Evolutionary conservation across 805 yeast genomes (phyloP), one percentile per base, ranked within the genome.

Genomic region (Candida maris): DNA sequence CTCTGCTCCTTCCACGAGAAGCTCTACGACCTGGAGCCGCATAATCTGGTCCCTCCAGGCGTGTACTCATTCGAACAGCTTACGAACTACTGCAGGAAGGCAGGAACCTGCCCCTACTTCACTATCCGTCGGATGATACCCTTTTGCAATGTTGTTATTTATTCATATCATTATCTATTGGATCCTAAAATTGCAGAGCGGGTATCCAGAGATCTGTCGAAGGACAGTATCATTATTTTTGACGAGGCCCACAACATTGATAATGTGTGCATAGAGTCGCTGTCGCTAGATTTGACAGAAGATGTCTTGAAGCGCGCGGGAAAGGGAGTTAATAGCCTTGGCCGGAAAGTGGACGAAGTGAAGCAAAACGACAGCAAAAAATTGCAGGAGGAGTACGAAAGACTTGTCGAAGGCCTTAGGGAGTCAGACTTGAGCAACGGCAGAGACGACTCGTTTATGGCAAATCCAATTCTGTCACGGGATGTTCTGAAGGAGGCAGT

Each of bases 241-340:
- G 99, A 93, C 65, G 99, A 93, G 66, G 98, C 98, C 32, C 99
- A 93, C 61, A 93, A 93, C 64, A 93, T 93, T 38, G 98, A 93
- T 70, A 93, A 93, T 69, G 99, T 93, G 39, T 93, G 99, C 67
- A 93, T 93, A 39, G 99, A 93, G 61, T 85, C 97, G 0, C 62
- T 93, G 27, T 86, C 96, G 5, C 71, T 93, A 32, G 97, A 93
- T 56, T 65, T 93, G 45, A 93, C 97, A 0, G 95, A 88, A 49
- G 97, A 91, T 48, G 77, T 87, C 6, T 63, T 93, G 42, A 81
- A 88, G 51, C 70, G 79, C 47, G 98, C 98, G 0, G 73, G 95
- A 1, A 73, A 81, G 46, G 97, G 97, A 46, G 95, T 96, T 0
- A 74, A 73, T 46, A 74, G 84, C 31, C 67, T 93, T 42, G 79